phyloP scores from a whole-genome alignment of 2,329 filamentous ascomycete species.

The Drechmeria coniospora region DNA sequence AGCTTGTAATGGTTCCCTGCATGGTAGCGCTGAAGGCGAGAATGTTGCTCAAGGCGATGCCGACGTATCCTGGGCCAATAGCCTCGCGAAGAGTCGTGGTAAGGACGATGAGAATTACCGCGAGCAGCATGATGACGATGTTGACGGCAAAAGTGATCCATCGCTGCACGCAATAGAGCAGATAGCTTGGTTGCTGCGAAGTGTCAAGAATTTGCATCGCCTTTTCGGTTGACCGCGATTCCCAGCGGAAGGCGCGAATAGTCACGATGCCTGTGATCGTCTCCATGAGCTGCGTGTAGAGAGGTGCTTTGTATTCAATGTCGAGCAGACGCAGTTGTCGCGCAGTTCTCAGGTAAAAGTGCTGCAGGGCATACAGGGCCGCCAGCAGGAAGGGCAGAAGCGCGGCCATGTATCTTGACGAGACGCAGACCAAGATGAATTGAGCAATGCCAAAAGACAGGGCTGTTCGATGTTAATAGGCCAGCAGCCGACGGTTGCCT shows the following conservation, averaged over 20 bases:
- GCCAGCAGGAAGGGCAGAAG: slow-evolving; percentile 30
- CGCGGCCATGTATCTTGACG: slow-evolving; percentile 26
- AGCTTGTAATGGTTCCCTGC: slow-evolving; percentile 16
- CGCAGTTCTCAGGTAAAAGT: slow-evolving; percentile 42
- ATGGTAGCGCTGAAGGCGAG: slow-evolving; percentile 16
- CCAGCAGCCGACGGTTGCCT: background rate
- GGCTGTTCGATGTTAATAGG: background rate
- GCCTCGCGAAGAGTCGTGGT: slow-evolving; percentile 23
- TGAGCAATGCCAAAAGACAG: slow-evolving; percentile 1
- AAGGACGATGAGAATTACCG: slow-evolving; percentile 27
- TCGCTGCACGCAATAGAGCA: slow-evolving; percentile 37
- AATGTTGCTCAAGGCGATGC: slow-evolving; percentile 15
- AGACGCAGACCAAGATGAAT: slow-evolving; percentile 13
- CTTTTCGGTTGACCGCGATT: slow-evolving; percentile 14
- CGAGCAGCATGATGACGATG: slow-evolving; percentile 30
- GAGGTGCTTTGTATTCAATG: slow-evolving; percentile 39
- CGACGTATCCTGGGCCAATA: slow-evolving; percentile 15
- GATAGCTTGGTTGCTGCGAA: slow-evolving; percentile 32
- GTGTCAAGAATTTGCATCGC: slow-evolving; percentile 26
- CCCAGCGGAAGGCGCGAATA: slow-evolving; percentile 38
- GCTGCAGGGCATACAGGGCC: slow-evolving; percentile 33
- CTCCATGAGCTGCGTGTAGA: slow-evolving; percentile 40
- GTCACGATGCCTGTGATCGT: slow-evolving; percentile 36
- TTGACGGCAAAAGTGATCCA: slow-evolving; percentile 38
- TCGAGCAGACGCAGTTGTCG: slow-evolving; percentile 42